phyloP scores from a whole-genome alignment of 306 rosid genomes.

The Glycyrrhiza uralensis region DNA sequence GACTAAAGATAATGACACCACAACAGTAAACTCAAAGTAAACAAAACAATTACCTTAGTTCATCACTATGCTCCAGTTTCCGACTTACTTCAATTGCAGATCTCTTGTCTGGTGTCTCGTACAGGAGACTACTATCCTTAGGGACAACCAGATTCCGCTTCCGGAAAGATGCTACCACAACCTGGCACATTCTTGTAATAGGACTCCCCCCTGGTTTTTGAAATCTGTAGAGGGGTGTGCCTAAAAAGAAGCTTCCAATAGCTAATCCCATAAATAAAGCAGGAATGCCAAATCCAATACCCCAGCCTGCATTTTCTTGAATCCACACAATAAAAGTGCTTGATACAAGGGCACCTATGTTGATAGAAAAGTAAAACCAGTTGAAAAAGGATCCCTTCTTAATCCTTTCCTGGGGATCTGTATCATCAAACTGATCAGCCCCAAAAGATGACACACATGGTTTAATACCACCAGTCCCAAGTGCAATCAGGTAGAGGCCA shows the following conservation, averaged over 20 bases:
- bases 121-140: slow-evolving; percentile 59
- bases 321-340: slow-evolving; percentile 77
- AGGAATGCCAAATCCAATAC: slow-evolving; percentile 95
- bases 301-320: slow-evolving; percentile 98
- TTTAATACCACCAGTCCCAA: slow-evolving; percentile 96
- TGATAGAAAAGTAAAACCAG: slow-evolving; percentile 94
- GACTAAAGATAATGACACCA: not conserved
- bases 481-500: slow-evolving; percentile 94
- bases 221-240: slow-evolving; percentile 84
- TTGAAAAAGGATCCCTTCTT: slow-evolving; percentile 94
- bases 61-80: slow-evolving; percentile 75
- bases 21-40: not conserved
- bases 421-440: slow-evolving; percentile 97
- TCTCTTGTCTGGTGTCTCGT: slow-evolving; percentile 67
- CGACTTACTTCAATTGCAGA: slow-evolving; percentile 90
- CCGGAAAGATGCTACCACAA: slow-evolving; percentile 73
- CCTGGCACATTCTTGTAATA: slow-evolving; percentile 90
- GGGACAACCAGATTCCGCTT: slow-evolving; percentile 66
- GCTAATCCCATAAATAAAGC: slow-evolving; percentile 82
- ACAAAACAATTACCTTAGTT: slow-evolving; percentile 53
- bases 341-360: slow-evolving; percentile 85
- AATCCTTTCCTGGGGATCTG: slow-evolving; percentile 74
- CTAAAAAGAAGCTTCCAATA: slow-evolving; percentile 72
- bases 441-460: slow-evolving; percentile 97
- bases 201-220: slow-evolving; percentile 98